These are phyloP conservation scores for Xylaria arbuscula DNA, from an alignment of 2,329 filamentous ascomycete genomes.

Conservation along the genomic window DNA sequence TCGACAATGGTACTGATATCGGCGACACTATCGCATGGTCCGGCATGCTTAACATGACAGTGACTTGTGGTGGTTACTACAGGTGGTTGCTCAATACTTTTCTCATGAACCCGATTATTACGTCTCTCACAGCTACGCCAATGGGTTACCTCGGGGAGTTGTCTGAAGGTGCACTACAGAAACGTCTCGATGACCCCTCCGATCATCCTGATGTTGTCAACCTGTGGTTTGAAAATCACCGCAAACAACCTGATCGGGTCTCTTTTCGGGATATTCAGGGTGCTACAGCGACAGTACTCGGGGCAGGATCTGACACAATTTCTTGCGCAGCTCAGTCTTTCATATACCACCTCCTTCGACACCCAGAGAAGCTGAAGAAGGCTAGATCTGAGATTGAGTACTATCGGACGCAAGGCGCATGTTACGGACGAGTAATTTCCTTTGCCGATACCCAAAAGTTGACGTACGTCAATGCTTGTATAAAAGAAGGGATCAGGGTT, in stretches of 20 bases:
- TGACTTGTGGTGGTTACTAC: slow-evolving; percentile 28
- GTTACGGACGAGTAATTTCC: slow-evolving; percentile 28
- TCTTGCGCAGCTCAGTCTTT: slow-evolving; percentile 28
- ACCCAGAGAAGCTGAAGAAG: slow-evolving; percentile 25
- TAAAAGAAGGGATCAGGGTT: slow-evolving; percentile 46
- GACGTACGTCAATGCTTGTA: slow-evolving; percentile 46
- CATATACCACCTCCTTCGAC: slow-evolving; percentile 33
- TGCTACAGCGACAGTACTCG: slow-evolving; percentile 16
- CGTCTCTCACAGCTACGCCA: slow-evolving; percentile 10
- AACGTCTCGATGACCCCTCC: slow-evolving; percentile 34
- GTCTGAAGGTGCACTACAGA: slow-evolving; percentile 22
- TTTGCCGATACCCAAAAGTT: slow-evolving; percentile 39
- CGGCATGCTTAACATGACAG: slow-evolving; percentile 14
- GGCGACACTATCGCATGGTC: slow-evolving; percentile 40
- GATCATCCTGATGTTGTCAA: slow-evolving; percentile 37
- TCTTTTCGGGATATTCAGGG: slow-evolving; percentile 43
- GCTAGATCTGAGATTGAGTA: slow-evolving; percentile 36
- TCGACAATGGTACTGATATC: slow-evolving; percentile 47
- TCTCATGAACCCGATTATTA: slow-evolving; percentile 38
- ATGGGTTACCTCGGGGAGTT: slow-evolving; percentile 26
- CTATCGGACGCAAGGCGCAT: slow-evolving; percentile 22
- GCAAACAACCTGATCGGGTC: slow-evolving; percentile 38
- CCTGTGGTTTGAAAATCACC: slow-evolving; percentile 36
- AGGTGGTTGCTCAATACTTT: slow-evolving; percentile 33
- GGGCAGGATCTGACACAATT: slow-evolving; percentile 35